Percentiles rank a stretch among this genome's conserved stretches.
These are phyloP conservation scores for Aplosporella prunicola DNA, from an alignment of 2,329 filamentous ascomycete species.

Conservation along the genomic window DNA sequence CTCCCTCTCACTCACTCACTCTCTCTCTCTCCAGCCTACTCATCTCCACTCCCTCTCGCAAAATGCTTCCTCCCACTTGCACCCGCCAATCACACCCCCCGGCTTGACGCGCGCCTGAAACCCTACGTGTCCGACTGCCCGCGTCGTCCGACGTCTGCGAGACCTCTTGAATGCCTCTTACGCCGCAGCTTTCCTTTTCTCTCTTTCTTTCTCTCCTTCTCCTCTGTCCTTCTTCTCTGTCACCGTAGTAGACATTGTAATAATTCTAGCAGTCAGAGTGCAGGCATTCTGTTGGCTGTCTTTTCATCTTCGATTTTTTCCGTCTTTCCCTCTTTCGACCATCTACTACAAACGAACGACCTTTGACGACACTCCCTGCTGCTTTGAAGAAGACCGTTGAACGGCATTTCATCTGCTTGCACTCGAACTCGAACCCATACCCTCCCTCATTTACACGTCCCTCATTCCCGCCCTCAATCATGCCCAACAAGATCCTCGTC, in stretches of 20 bases:
- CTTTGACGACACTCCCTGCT: too few species aligned
- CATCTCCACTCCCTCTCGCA: slow-evolving; percentile 3
- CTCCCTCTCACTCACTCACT: not conserved
- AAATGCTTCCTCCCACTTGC: too few species aligned
- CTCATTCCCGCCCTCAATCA: slow-evolving; percentile 23
- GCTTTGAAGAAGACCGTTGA: not conserved
- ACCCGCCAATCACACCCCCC: not conserved
- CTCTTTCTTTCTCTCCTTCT: slow-evolving; percentile 5
- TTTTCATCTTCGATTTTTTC: slow-evolving; percentile 1
- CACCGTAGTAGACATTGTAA: slow-evolving; percentile 11
- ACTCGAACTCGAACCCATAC: slow-evolving; percentile 6
- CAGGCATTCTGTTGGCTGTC: slow-evolving; percentile 6
- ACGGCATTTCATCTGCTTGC: slow-evolving; percentile 1
- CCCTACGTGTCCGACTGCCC: not conserved
- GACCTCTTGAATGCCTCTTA: slow-evolving; percentile 3
- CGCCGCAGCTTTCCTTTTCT: slow-evolving; percentile 3
- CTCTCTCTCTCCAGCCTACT: slow-evolving; percentile 1
- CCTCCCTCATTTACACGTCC: slow-evolving; percentile 13
- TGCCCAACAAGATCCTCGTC: slow-evolving; percentile 44
- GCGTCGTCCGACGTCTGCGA: not conserved
- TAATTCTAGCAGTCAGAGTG: slow-evolving; percentile 4
- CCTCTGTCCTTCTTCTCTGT: slow-evolving; percentile 3
- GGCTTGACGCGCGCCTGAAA: slow-evolving; percentile 11
- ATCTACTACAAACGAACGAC: too few species aligned
- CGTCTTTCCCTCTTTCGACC: not conserved